phyloP scores from a whole-genome alignment of 1,284 basidiomycete genomes.

The Sporisorium graminicola region DNA sequence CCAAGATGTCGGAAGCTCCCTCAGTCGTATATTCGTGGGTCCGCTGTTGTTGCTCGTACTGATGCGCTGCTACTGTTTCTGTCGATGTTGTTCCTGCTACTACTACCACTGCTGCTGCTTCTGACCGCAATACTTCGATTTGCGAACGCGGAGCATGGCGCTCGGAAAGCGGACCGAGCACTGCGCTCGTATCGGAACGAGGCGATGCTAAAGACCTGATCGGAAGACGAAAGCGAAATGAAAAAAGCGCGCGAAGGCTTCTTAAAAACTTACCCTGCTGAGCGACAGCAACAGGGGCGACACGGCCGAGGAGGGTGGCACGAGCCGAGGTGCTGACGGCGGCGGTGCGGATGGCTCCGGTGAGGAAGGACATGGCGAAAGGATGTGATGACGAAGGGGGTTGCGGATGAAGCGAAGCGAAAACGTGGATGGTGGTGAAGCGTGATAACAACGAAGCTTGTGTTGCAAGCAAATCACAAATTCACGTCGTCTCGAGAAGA shows the following conservation, averaged over 20 bases:
- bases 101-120: neutral
- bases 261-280: slow-evolving; percentile 47
- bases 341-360: slow-evolving; percentile 61
- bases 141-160: neutral
- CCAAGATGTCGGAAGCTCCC: neutral
- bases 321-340: slow-evolving; percentile 59
- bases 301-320: slow-evolving; percentile 46
- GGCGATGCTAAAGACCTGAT: neutral
- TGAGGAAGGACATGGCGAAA: slow-evolving; percentile 60
- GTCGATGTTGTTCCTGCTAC: neutral
- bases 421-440: slow-evolving; percentile 15
- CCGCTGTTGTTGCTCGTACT: neutral
- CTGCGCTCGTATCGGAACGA: neutral
- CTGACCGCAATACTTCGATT: neutral
- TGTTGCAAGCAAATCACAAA: slow-evolving; percentile 1
- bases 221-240: slow-evolving; percentile 8
- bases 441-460: slow-evolving; percentile 1
- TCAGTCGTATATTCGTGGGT: neutral
- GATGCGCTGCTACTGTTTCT: neutral
- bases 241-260: neutral
- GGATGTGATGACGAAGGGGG: neutral
- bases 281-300: slow-evolving; percentile 45
- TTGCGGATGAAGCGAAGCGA: neutral
- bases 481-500: slow-evolving; percentile 15
- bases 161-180: neutral